Percentiles rank a stretch among this genome's conserved stretches.
phyloP scores from a whole-genome alignment of 306 rosid species.

The Parietaria judaica region DNA sequence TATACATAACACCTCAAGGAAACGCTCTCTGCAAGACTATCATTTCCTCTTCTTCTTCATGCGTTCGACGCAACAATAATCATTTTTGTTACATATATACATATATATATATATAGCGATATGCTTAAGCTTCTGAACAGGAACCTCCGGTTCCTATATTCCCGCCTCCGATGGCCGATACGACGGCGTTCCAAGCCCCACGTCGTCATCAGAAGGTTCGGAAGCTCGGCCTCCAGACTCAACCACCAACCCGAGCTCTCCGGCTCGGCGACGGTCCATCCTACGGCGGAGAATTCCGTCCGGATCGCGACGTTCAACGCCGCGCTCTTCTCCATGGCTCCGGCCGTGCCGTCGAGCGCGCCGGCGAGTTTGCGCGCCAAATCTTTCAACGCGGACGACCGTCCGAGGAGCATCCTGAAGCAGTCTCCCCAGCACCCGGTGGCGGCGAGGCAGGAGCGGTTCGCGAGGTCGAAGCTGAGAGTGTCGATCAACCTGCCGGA shows the following conservation, averaged over 20 bases:
- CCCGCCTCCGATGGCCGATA: conserved; percentile 51
- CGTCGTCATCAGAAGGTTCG: conserved; percentile 35
- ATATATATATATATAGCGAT: conserved; percentile 6
- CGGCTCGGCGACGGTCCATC: conserved; percentile 37
- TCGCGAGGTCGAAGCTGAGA: conserved; percentile 45
- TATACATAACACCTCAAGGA: too few relatives aligned
- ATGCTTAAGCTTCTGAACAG: conserved; percentile 54
- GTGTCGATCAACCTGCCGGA: conserved; percentile 91
- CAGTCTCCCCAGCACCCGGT: conserved; percentile 44
- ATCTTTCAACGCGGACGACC: conserved; percentile 25
- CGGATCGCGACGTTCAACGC: conserved; percentile 87
- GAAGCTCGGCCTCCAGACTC: conserved; percentile 25
- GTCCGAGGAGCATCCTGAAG: conserved; percentile 68
- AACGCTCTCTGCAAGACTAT: not conserved
- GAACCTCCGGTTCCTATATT: conserved; percentile 52
- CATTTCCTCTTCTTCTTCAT: conserved; percentile 11
- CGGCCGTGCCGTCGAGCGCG: conserved; percentile 42
- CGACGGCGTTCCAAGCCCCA: conserved; percentile 41
- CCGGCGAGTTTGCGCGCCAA: conserved; percentile 22
- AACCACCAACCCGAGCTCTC: conserved; percentile 13
- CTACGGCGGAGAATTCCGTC: conserved; percentile 30
- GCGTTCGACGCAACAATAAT: not conserved
- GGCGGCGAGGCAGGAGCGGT: conserved; percentile 28
- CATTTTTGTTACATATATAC: not conserved
- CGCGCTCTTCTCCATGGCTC: conserved; percentile 92